phyloP scores from a whole-genome alignment of 108 stramenopile species.

The Fragilaria radians region DNA sequence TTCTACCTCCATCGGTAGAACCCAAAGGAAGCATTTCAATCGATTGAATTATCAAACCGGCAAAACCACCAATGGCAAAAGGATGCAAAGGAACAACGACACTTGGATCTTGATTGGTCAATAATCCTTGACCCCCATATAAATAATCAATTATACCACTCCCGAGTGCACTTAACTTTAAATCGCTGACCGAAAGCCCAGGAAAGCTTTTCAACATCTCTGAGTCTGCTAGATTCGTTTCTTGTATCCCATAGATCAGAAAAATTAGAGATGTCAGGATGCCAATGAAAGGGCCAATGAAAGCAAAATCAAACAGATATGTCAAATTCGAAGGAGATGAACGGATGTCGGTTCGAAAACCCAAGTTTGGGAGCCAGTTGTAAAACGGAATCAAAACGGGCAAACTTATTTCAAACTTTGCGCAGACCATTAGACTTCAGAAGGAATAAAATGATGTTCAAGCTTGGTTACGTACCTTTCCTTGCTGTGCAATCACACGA shows the following conservation, averaged over 20 bases:
- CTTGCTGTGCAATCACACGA: conserved; percentile 32
- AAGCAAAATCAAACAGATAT: conserved; percentile 66
- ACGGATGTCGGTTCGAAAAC: conserved; percentile 46
- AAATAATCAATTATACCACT: conserved; percentile 46
- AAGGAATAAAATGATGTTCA: too few species aligned
- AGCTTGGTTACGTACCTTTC: conserved; percentile 14
- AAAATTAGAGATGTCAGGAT: conserved; percentile 40
- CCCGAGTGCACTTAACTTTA: conserved; percentile 58
- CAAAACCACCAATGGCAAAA: conserved; percentile 66
- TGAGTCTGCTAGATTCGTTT: conserved; percentile 38
- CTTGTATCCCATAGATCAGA: conserved; percentile 45
- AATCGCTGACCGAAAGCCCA: conserved; percentile 45
- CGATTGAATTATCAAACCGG: conserved; percentile 61
- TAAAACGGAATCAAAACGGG: conserved; percentile 37
- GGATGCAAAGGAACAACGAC: conserved; percentile 65
- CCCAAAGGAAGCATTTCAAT: conserved; percentile 73
- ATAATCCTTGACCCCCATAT: conserved; percentile 24
- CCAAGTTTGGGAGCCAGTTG: conserved; percentile 43
- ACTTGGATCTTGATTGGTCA: conserved; percentile 44
- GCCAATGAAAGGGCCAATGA: conserved; percentile 61
- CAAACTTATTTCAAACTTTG: conserved; percentile 1
- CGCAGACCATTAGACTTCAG: too few species aligned
- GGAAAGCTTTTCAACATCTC: conserved; percentile 36
- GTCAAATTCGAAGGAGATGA: conserved; percentile 49
- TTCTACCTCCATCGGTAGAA: conserved; percentile 63